Evolutionary conservation across 768 basidiomycete species (phyloP).

Genomic region (Calocybe gangraenosa): DNA sequence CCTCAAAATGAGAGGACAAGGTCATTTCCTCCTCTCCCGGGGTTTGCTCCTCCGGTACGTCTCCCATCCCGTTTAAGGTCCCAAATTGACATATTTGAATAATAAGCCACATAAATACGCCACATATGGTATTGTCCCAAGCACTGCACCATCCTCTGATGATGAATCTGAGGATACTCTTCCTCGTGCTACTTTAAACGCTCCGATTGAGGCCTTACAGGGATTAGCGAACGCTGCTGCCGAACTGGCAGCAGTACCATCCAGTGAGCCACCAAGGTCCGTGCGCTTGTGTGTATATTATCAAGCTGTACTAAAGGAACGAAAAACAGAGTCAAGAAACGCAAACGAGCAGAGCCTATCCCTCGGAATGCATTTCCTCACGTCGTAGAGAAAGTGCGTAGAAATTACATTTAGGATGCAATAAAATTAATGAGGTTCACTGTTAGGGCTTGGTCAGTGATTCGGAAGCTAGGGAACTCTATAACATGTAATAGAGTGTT

Average conservation of each 20-base stretch:
- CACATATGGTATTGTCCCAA: constrained; percentile 85
- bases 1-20: constrained; percentile 29
- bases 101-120: constrained; percentile 82
- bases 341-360: constrained; percentile 79
- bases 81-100: neutral
- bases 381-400: constrained; percentile 75
- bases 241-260: constrained; percentile 82
- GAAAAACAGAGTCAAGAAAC: constrained; percentile 66
- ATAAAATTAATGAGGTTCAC: neutral
- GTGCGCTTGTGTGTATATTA: constrained; percentile 10
- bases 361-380: constrained; percentile 85
- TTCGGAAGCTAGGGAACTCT: constrained; percentile 82
- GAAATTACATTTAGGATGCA: no score
- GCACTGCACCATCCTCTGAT: constrained; percentile 80
- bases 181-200: constrained; percentile 78
- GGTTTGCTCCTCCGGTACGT: constrained; percentile 85
- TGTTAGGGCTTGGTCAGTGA: constrained; percentile 80
- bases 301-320: constrained; percentile 4
- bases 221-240: constrained; percentile 94
- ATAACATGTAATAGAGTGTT: constrained; percentile 68
- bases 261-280: constrained; percentile 59
- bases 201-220: constrained; percentile 92
- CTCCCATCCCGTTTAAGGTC: neutral
- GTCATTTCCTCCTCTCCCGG: constrained; percentile 82
- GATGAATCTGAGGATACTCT: constrained; percentile 91